Evolutionary conservation across 768 basidiomycete genomes (phyloP), one percentile per base, ranked within the genome.

Genomic region (Boletus reticuloceps): DNA sequence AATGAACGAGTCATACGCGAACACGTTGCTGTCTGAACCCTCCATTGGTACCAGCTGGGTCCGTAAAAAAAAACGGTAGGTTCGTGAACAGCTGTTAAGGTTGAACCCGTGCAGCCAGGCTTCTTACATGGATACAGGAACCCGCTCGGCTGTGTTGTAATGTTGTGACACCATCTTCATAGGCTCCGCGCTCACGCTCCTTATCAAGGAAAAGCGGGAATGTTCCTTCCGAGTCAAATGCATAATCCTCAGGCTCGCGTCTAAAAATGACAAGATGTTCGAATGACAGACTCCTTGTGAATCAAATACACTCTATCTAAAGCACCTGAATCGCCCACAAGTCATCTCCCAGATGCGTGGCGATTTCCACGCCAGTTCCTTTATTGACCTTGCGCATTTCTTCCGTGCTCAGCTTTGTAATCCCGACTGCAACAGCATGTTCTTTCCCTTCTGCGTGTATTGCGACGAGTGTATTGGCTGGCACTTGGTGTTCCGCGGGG

Each of bases 371-470:
- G 0, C 85, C 96, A 37, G 94, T 79, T 39, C 85, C 92, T 72
- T 97, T 98, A 68, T 96, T 98, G 45, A 94, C 76, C 66, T 76
- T 81, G 72, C 85, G 84, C 70, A 99, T 97, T 43, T 98, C 94
- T 68, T 95, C 94, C 40, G 91, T 92, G 43, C 81, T 75, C 57
- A 95, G 73, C 69, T 89, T 89, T 52, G 87, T 85, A 51, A 93
- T 71, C 10, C 96, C 96, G 51, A 98, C 80, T 1, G 87, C 96
- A 34, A 90, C 86, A 1, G 94, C 88, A 61, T 92, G 85, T 61
- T 94, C 90, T 73, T 98, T 98, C 11, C 96, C 96, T 72, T 98
- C 94, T n/a, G 95, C 93, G 62, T 88, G 80, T 48, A 99, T 85
- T 4, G 91, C 92, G n/a, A 99, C 94, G 7, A 89, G 78, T 1